Base-by-base conservation (phyloP, 768 basidiomycete genomes). In the Fomitopsis serialis region DNA sequence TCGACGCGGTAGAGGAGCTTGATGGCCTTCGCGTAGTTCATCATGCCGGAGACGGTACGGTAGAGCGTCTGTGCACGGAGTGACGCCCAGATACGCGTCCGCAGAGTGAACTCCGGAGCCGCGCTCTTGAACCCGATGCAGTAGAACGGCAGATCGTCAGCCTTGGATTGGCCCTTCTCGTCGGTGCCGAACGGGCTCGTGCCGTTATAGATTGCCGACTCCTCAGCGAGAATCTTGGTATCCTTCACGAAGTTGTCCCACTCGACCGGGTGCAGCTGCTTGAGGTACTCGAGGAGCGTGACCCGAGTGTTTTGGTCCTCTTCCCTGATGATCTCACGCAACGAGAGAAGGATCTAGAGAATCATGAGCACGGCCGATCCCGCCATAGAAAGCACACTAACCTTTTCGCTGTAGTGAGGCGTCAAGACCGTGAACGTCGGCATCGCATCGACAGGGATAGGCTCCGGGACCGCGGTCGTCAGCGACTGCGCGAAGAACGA, bases 231-330 rank as follows among this genome's bases (percentile, higher is more conserved):
- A 61, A 99, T 99, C 78, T 94, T 98, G 65, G 97, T 99, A 68
- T 99, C 97, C 76, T 93, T 94, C 62, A 99, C 97, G 58, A 99
- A 98, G 70, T 99, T 98, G 71, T 96, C 92, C 97, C 97, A 99
- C 68, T 99, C 97, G 62, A 98, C 77, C 3, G 94, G 90, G 66
- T 99, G 97, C 36, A 99, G 82, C 67, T 98, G 97, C 72, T 99
- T 99, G 62, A 99, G 78, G 73, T 98, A 99, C 70, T 98, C 97
- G 40, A 99, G 77, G 25, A 98, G 84, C 23, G 97, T 98, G 54
- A 99, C 97, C 35, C 96, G 90, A 25, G 93, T 92, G 69, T 94
- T 89, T 70, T 96, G 91, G 69, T 98, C 94, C 67, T 98, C 94
- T 70, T 99, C 96, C 59, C 96, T 87, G 64, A 99, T 99, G 67